Percentiles rank a stretch among this genome's conserved stretches.
These are phyloP conservation scores for Eucalyptus marginata DNA, from an alignment of 345 rosid genomes.

Conservation along the genomic window DNA sequence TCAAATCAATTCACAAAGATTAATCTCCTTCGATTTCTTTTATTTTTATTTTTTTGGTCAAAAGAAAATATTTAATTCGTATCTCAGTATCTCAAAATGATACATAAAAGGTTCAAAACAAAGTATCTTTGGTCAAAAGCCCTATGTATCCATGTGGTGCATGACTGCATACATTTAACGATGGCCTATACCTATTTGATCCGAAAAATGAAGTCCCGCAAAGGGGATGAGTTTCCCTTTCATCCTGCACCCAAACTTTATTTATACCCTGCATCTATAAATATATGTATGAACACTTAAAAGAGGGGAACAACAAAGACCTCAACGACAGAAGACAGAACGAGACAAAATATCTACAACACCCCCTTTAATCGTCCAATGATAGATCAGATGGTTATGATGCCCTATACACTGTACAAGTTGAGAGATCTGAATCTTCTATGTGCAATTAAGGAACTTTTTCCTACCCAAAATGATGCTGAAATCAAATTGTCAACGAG, in stretches of 20 bases:
- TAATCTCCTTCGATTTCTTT: too few relatives aligned
- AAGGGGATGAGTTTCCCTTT: not conserved
- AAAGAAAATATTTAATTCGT: too few relatives aligned
- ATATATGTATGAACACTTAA: not conserved
- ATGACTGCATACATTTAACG: not conserved
- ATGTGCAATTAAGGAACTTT: conserved; percentile 30
- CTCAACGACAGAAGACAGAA: not conserved
- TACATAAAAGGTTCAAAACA: too few relatives aligned
- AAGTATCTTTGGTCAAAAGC: not conserved
- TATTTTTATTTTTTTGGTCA: too few relatives aligned
- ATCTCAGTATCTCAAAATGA: too few relatives aligned
- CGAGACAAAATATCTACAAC: not conserved
- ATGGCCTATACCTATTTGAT: not conserved
- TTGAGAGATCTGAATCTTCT: conserved; percentile 10
- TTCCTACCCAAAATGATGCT: not conserved
- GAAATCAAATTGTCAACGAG: conserved; percentile 25
- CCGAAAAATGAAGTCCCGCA: not conserved
- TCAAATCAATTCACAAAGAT: too few relatives aligned
- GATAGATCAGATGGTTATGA: not conserved
- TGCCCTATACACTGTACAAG: conserved; percentile 47
- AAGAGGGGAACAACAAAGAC: not conserved
- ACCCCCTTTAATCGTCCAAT: not conserved
- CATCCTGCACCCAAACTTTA: not conserved
- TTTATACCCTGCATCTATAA: not conserved
- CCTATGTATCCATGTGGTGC: not conserved